Conservation (phyloP, 345 rosid species). For the Linum trigynum region DNA sequence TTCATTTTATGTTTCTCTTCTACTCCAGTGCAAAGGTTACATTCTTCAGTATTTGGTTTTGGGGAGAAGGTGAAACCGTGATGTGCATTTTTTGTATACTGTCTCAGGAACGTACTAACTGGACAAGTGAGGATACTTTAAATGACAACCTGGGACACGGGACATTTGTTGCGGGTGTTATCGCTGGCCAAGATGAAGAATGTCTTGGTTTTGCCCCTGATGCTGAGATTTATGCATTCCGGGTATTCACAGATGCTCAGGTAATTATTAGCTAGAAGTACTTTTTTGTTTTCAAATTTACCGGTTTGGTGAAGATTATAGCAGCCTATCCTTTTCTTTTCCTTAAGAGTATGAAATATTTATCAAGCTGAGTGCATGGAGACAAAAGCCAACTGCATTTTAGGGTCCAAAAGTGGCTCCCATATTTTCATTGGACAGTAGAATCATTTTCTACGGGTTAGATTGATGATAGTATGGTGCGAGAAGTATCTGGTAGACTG, state of each 20-base stretch:
- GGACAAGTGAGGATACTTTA: constrained; percentile 94
- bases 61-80: constrained; percentile 17
- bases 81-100: constrained; percentile 21
- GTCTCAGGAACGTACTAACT: constrained; percentile 88
- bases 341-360: too few species aligned
- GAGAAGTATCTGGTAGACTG: background rate
- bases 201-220: constrained; percentile 98
- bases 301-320: background rate
- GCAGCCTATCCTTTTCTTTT: too few species aligned
- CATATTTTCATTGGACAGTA: background rate
- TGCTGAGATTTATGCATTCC: constrained; percentile 86
- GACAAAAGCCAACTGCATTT: background rate
- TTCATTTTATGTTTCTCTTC: background rate
- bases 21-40: background rate
- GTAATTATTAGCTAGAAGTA: constrained; percentile 47
- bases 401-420: background rate
- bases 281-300: background rate
- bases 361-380: background rate
- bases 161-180: constrained; percentile 96
- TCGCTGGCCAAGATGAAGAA: constrained; percentile 79
- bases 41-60: constrained; percentile 6
- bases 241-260: constrained; percentile 97
- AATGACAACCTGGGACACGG: constrained; percentile 99
- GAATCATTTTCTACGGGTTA: too few species aligned
- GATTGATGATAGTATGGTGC: too few species aligned